Evolutionary conservation across 192 early-diverging fungal species (phyloP).

Genomic region (Gigaspora rosea): DNA sequence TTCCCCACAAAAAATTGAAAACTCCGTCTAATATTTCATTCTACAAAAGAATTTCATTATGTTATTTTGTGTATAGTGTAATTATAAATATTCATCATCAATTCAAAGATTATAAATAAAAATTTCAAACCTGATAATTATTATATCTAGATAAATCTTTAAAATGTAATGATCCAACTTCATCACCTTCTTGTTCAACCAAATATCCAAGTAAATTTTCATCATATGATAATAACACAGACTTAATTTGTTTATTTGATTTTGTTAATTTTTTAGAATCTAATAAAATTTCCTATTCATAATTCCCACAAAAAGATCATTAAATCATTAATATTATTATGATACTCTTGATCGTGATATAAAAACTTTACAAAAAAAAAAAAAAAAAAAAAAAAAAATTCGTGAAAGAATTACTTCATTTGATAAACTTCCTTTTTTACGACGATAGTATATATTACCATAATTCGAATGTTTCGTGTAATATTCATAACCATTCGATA

Average conservation of each 20-base stretch:
- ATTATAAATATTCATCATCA: too few species aligned
- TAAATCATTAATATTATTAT: not conserved
- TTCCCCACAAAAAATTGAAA: slow-evolving; percentile 77
- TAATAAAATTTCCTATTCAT: slow-evolving; percentile 51
- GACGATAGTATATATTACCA: slow-evolving; percentile 55
- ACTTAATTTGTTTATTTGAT: slow-evolving; percentile 49
- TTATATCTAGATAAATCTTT: slow-evolving; percentile 42
- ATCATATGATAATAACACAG: slow-evolving; percentile 54
- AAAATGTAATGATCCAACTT: slow-evolving; percentile 54
- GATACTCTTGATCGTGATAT: not conserved
- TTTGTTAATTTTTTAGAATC: slow-evolving; percentile 51
- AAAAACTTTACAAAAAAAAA: not conserved
- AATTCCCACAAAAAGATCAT: not conserved
- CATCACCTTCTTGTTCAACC: slow-evolving; percentile 53
- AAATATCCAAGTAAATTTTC: slow-evolving; percentile 56
- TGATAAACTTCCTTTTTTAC: slow-evolving; percentile 37
- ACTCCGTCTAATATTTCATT: slow-evolving; percentile 43
- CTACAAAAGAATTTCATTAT: slow-evolving; percentile 22
- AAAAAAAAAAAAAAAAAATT: not conserved
- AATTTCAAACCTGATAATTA: slow-evolving; percentile 42
- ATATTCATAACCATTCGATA: slow-evolving; percentile 54
- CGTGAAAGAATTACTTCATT: slow-evolving; percentile 40
- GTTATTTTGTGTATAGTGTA: not conserved
- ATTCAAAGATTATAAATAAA: not conserved
- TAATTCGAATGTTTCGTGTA: slow-evolving; percentile 50